Evolutionary conservation across 75 land plant species (phyloP).

Genomic region (Cryptomeria japonica): DNA sequence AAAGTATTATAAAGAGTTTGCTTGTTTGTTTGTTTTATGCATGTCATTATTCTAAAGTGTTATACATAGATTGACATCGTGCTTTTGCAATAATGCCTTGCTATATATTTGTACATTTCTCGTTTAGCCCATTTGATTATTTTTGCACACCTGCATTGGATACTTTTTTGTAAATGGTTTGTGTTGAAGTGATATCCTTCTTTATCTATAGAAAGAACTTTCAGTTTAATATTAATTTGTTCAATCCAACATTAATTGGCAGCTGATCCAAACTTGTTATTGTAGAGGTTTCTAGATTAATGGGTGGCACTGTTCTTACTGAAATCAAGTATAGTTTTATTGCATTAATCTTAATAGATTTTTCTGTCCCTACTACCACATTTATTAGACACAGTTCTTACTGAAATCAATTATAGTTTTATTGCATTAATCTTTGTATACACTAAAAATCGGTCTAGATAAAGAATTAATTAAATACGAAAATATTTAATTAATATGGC

Average conservation of each 20-base stretch:
- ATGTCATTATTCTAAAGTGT: background rate
- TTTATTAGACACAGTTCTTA: background rate
- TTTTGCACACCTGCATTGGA: background rate
- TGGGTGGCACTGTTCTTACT: background rate
- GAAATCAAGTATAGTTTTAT: background rate
- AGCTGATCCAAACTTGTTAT: background rate
- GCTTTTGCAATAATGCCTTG: background rate
- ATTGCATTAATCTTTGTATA: background rate
- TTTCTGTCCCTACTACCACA: background rate
- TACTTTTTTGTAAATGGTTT: background rate
- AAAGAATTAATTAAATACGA: too few relatives aligned
- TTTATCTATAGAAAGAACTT: background rate
- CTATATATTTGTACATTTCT: background rate
- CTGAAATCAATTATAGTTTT: background rate
- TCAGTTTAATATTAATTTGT: background rate
- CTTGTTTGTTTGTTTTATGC: background rate
- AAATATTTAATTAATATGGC: too few relatives aligned
- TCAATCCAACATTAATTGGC: background rate
- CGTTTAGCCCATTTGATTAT: background rate
- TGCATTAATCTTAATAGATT: background rate
- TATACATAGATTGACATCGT: background rate
- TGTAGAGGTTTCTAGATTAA: background rate
- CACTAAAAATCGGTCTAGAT: too few relatives aligned
- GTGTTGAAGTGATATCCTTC: background rate
- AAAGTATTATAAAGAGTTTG: background rate